Evolutionary conservation across 352 stramenopile species (phyloP), one percentile per base, ranked within the genome.

Genomic region (Globisporangium lucens): DNA sequence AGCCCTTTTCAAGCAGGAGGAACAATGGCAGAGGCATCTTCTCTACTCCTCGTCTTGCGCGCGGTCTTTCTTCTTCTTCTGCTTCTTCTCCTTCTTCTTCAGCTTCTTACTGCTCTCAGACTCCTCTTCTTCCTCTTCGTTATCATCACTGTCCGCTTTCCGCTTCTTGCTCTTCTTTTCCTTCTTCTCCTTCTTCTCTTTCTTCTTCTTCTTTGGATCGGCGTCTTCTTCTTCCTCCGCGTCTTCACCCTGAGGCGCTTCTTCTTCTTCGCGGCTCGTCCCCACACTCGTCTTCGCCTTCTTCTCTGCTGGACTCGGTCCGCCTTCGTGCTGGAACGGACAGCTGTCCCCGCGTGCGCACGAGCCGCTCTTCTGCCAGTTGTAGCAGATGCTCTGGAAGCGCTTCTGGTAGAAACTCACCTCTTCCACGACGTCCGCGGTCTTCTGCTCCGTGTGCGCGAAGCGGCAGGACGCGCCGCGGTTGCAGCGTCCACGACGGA

Each of bases 351-450:
- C 80, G 33, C 80, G 80, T 38, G 49, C 70, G 24, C 80, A 88
- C 0, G 70, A 75, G 15, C 67, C 72, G 17, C 29, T 75, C 12
- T 79, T 74, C 56, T 88, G 80, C 80, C 80, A 88, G 49, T 88
- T 88, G 76, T 88, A 88, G 65, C 80, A 88, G 22, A 87, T 71
- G 30, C 77, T 87, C 63, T 89, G 78, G 60, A 86, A 87, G 43
- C 80, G 77, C 65, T 89, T 87, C 65, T 89, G 78, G 67, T 87
- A 87, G 62, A 76, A 70, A 58, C 79, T 87, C 56, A 85, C 78
- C 63, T 85, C 77, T 56, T 89, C 77, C 29, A 89, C 79, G 13
- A 75, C 72, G 30, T 61, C 70, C 4, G 38, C 43, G 3, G 51
- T 35, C 27, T 56, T 24, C 36, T 77, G 38, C 10, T 71, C 75